A percentile compares a stretch with the other conserved stretches of the same genome.
Conservation (phyloP, 306 rosid genomes). For the Vigna hirtella region DNA sequence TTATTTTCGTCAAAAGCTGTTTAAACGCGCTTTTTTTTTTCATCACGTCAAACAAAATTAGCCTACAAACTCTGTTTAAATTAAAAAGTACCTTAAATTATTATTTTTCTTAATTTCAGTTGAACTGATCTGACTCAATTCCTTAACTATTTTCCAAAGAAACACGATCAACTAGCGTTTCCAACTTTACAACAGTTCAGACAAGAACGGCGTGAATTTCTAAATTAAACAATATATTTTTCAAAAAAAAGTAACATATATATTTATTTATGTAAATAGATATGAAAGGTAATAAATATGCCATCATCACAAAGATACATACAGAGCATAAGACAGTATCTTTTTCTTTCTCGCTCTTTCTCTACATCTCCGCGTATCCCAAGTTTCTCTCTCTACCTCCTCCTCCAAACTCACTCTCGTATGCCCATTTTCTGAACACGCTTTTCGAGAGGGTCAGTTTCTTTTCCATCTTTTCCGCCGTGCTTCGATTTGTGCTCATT, state of each 20-base stretch:
- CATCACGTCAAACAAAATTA: too few species aligned
- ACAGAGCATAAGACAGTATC: background rate
- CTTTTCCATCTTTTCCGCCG: background rate
- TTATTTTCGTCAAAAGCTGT: too few species aligned
- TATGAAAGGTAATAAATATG: too few species aligned
- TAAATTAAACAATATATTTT: background rate
- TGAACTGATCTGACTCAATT: too few species aligned
- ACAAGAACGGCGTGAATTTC: constrained; percentile 41
- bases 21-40: too few species aligned
- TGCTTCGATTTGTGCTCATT: background rate
- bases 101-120: too few species aligned
- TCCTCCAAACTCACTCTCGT: background rate
- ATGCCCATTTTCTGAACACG: constrained; percentile 41
- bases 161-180: background rate
- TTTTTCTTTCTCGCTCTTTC: background rate
- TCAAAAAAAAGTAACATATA: too few species aligned
- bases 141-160: too few species aligned
- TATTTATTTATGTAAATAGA: background rate
- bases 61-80: too few species aligned
- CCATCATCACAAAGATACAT: background rate
- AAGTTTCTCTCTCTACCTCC: background rate
- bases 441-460: constrained; percentile 56
- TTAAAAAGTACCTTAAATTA: too few species aligned
- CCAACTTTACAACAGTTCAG: constrained; percentile 33
- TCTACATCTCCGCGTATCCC: background rate